These are phyloP conservation scores for Ganoderma sinense DNA, from an alignment of 1,284 basidiomycete species.

Conservation along the genomic window DNA sequence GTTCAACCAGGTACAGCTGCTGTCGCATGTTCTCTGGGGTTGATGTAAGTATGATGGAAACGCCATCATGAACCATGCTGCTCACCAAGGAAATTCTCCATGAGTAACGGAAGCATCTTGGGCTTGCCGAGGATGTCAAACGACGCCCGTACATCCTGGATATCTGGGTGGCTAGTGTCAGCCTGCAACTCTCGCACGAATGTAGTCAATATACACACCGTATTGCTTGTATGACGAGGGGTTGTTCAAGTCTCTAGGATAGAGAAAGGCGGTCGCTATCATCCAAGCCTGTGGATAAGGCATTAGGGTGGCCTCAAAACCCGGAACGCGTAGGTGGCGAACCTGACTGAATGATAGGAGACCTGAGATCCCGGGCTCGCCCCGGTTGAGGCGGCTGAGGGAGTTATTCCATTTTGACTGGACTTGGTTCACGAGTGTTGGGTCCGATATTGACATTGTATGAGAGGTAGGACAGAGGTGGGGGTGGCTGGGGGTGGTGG, in stretches of 20 bases:
- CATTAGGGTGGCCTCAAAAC: background rate
- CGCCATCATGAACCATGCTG: background rate
- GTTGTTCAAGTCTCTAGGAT: constrained; percentile 60
- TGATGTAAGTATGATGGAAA: background rate
- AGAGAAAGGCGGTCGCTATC: constrained; percentile 61
- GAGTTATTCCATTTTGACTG: constrained; percentile 77
- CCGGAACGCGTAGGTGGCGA: constrained; percentile 27
- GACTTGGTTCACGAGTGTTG: constrained; percentile 50
- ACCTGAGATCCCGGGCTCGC: constrained; percentile 69
- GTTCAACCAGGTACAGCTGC: constrained; percentile 63
- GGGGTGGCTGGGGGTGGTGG: too few relatives aligned
- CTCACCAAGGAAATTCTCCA: constrained; percentile 75
- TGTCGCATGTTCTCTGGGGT: constrained; percentile 66
- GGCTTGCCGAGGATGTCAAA: constrained; percentile 63
- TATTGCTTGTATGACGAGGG: constrained; percentile 42
- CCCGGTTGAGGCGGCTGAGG: constrained; percentile 69
- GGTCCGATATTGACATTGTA: background rate
- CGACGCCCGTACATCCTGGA: constrained; percentile 55
- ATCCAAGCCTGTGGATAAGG: constrained; percentile 63
- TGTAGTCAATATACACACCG: constrained; percentile 39
- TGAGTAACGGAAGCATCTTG: constrained; percentile 63
- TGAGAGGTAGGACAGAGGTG: background rate
- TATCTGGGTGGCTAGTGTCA: constrained; percentile 46
- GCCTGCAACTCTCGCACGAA: background rate
- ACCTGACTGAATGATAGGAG: constrained; percentile 73